phyloP scores from a whole-genome alignment of 345 rosid species.

The Eucalyptus cloeziana region DNA sequence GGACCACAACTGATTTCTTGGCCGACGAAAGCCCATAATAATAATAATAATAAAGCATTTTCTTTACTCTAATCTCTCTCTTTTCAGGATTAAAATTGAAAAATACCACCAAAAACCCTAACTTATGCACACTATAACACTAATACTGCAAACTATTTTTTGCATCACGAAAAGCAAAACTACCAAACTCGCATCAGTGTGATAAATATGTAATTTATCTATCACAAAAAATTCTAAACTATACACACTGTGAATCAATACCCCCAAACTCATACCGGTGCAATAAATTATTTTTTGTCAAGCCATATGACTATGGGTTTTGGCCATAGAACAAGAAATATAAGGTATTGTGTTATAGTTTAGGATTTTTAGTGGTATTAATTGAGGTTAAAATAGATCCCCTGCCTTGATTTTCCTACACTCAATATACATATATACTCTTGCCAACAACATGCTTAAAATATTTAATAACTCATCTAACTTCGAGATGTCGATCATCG shows the following conservation, averaged over 20 bases:
- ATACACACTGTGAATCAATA: background rate
- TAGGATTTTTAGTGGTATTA: background rate
- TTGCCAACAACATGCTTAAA: background rate
- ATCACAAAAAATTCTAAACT: background rate
- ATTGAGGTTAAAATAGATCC: background rate
- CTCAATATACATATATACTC: background rate
- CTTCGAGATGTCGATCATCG: background rate
- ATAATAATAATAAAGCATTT: background rate
- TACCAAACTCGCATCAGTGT: rapidly evolving
- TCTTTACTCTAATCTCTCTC: background rate
- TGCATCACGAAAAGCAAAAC: background rate
- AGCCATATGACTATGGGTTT: rapidly evolving
- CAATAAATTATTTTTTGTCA: background rate
- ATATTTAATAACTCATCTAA: background rate
- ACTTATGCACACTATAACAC: background rate
- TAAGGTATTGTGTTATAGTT: background rate
- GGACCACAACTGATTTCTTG: background rate
- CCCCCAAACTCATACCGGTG: rapidly evolving
- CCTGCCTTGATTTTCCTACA: background rate
- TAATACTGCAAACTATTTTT: background rate
- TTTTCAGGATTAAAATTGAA: background rate
- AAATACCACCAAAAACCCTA: background rate
- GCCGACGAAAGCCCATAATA: background rate
- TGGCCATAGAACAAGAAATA: background rate
- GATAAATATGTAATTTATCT: background rate